Base-by-base conservation (phyloP, 176 grass and related monocot genomes). In the Aegilops umbellulata region DNA sequence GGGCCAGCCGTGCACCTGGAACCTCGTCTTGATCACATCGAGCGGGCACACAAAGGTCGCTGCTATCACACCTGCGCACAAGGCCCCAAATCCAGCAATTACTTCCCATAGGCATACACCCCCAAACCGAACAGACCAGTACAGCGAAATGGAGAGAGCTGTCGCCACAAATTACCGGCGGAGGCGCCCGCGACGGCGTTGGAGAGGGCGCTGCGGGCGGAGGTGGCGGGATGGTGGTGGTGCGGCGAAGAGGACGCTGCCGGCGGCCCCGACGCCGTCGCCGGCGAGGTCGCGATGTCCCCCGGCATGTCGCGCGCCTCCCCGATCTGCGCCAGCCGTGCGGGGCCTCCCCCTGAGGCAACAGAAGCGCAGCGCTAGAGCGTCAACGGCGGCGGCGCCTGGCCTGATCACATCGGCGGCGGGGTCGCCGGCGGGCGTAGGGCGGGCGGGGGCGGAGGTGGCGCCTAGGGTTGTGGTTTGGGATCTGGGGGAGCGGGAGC, bases 31-130 rank as follows among this genome's bases (percentile, higher is more conserved):
- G 94, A 99, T 91, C 47, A 99, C 97, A 65, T 99, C 97, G 23
- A 99, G 84, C 57, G 97, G 97, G 83, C 97, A 99, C 67, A 99
- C 97, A n/a, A 99, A 99, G 46, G 97, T 96, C 27, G 97, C 94
- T 3, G 94, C 97, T 57, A 99, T 88, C 20, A 90, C 92, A 65
- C 97, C 94, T 99, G 76, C 66, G 22, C 25, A 71, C 26, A 66
- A 83, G 44, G 70, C 82, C 82, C 73, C 65, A 83, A 77, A 86
- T 78, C 38, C 19, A 61, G 35, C 57, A 49, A 19, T 74, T 46
- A 84, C 12, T 67, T 31, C 17, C 55, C 31, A 27, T 6, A 62
- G 20, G 63, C 3, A 65, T 15, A 70, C 34, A 4, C 5, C 38
- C 27, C 70, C 38, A 57, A 65, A 16, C 49, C 65, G 32, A 76